These are phyloP conservation scores for Teratosphaeria destructans DNA, from an alignment of 2,329 filamentous ascomycete genomes.

Conservation along the genomic window DNA sequence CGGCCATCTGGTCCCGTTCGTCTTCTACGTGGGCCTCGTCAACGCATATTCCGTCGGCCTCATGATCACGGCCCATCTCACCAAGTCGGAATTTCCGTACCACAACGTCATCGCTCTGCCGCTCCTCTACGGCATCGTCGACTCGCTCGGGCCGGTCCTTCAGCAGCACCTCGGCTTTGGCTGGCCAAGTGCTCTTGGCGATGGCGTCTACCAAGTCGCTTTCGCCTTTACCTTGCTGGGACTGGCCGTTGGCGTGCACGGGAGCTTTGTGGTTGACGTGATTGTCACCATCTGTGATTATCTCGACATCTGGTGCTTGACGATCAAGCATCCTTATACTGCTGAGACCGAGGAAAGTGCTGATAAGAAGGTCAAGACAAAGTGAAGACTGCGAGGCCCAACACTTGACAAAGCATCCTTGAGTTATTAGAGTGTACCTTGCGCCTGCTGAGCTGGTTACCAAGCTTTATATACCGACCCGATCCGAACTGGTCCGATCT, in stretches of 20 bases:
- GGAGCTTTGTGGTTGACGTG: conserved; percentile 92
- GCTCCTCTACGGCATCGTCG: conserved; percentile 65
- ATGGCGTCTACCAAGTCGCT: conserved; percentile 70
- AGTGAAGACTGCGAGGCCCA: background rate
- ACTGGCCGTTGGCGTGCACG: conserved; percentile 79
- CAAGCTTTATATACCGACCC: background rate
- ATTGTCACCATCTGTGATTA: conserved; percentile 98
- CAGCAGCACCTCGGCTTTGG: conserved; percentile 41
- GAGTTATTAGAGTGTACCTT: no score
- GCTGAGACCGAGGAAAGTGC: conserved; percentile 10
- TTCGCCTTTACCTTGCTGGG: conserved; percentile 87
- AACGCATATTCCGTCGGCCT: conserved; percentile 93
- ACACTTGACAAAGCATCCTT: no score
- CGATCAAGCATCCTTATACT: conserved; percentile 73
- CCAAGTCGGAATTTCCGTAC: conserved; percentile 80
- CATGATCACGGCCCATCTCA: conserved; percentile 91
- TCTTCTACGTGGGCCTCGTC: conserved; percentile 75
- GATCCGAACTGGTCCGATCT: background rate
- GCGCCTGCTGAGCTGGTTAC: no score
- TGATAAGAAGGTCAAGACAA: conserved; percentile 7
- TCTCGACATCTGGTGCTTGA: conserved; percentile 95
- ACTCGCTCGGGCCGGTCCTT: conserved; percentile 65
- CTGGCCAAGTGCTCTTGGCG: conserved; percentile 66
- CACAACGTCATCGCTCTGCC: conserved; percentile 76
- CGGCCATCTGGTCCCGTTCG: conserved; percentile 78